phyloP scores from a whole-genome alignment of 2,329 filamentous ascomycete species.

The Xylariaceae sp. region DNA sequence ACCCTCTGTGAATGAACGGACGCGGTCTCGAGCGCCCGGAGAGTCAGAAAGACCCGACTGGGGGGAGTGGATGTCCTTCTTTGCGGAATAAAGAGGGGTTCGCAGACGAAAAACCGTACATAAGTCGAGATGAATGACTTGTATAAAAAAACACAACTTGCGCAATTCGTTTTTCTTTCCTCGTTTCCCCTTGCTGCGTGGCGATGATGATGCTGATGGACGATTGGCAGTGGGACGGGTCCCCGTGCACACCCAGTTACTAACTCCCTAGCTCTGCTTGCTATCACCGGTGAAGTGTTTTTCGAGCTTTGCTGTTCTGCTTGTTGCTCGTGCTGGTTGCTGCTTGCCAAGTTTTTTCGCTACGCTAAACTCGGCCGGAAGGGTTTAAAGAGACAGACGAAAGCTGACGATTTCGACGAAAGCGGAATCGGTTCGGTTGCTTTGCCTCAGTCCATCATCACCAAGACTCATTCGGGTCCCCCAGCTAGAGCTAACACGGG shows the following conservation, averaged over 20 bases:
- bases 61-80: background rate
- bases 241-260: background rate
- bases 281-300: background rate
- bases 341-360: background rate
- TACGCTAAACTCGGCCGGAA: background rate
- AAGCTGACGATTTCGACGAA: background rate
- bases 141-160: background rate
- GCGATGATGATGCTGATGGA: too few species aligned
- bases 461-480: background rate
- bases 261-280: background rate
- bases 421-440: background rate
- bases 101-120: background rate
- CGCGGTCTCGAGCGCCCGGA: background rate
- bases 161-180: background rate
- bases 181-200: background rate
- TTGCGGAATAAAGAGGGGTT: background rate
- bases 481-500: background rate
- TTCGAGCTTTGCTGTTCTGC: background rate
- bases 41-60: background rate
- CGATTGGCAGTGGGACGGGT: background rate
- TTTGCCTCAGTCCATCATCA: background rate
- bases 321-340: too few species aligned
- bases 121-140: background rate
- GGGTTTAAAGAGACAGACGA: background rate
- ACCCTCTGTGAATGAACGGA: background rate